These are phyloP conservation scores for Hypoxylon fuscum DNA, from an alignment of 495 filamentous ascomycete genomes.

Conservation along the genomic window DNA sequence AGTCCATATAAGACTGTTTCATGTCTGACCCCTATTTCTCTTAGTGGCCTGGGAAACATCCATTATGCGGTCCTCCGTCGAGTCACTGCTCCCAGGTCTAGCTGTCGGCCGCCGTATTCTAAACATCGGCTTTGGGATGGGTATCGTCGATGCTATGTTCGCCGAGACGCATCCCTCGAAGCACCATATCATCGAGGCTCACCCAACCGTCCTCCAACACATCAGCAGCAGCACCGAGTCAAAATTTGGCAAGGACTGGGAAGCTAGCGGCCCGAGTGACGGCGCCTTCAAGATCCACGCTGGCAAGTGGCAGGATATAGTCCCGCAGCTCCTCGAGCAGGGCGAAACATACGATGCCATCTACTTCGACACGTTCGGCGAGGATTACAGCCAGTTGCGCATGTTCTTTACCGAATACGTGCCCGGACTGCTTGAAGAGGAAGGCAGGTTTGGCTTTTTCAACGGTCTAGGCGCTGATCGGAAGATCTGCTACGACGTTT, in stretches of 20 bases:
- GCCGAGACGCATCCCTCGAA: conserved; percentile 69
- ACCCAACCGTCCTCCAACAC: conserved; percentile 78
- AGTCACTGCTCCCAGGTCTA: conserved; percentile 49
- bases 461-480: conserved; percentile 95
- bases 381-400: conserved; percentile 84
- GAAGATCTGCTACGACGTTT: conserved; percentile 93
- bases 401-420: conserved; percentile 90
- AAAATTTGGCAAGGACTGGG: conserved; percentile 59
- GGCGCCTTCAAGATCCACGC: conserved; percentile 57
- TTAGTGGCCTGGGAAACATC: conserved; percentile 87
- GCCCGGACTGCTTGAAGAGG: conserved; percentile 75
- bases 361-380: conserved; percentile 98
- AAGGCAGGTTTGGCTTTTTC: conserved; percentile 90
- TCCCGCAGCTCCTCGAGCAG: conserved; percentile 73
- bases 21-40: conserved; percentile 43
- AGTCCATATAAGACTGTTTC: not conserved
- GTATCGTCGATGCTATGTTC: conserved; percentile 89
- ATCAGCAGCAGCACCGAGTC: conserved; percentile 60
- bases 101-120: conserved; percentile 72
- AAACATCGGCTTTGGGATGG: conserved; percentile 96
- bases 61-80: conserved; percentile 84
- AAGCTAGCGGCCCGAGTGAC: conserved; percentile 46
- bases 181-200: conserved; percentile 94
- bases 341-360: conserved; percentile 86
- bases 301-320: conserved; percentile 85